Evolutionary conservation across 169 alveolate species (phyloP).

Genomic region (Cryptosporidium xiaoi): DNA sequence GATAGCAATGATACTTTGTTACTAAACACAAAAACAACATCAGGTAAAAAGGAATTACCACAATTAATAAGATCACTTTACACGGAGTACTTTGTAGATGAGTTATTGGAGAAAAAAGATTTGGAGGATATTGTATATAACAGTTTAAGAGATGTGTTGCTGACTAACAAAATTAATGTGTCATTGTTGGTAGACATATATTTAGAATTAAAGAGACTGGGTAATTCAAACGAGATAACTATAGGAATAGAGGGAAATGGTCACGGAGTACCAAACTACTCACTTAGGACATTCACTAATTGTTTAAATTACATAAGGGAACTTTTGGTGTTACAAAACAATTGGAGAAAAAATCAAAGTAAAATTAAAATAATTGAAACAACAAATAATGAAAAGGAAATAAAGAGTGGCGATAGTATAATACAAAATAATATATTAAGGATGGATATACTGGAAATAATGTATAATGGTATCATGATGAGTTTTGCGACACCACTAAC

Average conservation of each 20-base stretch:
- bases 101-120: constrained; percentile 77
- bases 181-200: constrained; percentile 24
- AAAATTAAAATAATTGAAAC: neutral
- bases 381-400: neutral
- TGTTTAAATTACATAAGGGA: constrained; percentile 31
- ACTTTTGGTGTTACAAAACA: neutral
- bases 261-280: constrained; percentile 71
- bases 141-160: constrained; percentile 47
- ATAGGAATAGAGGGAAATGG: constrained; percentile 68
- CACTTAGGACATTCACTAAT: constrained; percentile 74
- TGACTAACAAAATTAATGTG: constrained; percentile 45
- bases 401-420: constrained; percentile 11
- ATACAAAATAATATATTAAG: constrained; percentile 26
- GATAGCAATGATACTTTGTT: constrained; percentile 12
- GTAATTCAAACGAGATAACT: constrained; percentile 28
- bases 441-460: neutral
- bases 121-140: constrained; percentile 73
- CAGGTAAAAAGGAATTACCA: constrained; percentile 97
- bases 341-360: constrained; percentile 43
- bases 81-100: constrained; percentile 96
- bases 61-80: constrained; percentile 90
- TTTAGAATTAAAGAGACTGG: constrained; percentile 19
- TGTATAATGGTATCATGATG: constrained; percentile 77
- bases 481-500: constrained; percentile 80
- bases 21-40: constrained; percentile 81